Percentiles rank a stretch among this genome's conserved stretches.
Evolutionary conservation across 2,329 filamentous ascomycete genomes (phyloP).

Genomic region (Fusarium continuum): DNA sequence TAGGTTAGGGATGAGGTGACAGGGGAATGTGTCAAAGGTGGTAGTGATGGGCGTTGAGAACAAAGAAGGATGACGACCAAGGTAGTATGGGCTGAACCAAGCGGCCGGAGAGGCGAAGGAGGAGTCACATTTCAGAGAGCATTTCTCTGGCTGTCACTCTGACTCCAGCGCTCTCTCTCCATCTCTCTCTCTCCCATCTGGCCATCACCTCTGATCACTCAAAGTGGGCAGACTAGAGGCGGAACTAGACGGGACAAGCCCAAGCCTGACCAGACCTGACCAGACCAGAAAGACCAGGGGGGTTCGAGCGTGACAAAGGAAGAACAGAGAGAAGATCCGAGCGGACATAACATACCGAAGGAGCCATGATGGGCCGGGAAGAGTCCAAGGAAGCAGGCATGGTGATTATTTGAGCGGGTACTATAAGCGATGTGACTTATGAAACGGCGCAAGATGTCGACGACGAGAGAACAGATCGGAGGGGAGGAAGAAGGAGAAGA

Average conservation of each 20-base stretch:
- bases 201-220: slow-evolving; percentile 9
- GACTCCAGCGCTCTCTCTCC: neutral
- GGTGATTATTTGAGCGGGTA: slow-evolving; percentile 18
- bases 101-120: slow-evolving; percentile 25
- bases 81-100: slow-evolving; percentile 28
- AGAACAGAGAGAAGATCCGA: slow-evolving; percentile 22
- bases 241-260: slow-evolving; percentile 22
- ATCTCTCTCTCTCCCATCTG: neutral
- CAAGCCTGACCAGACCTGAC: slow-evolving; percentile 18
- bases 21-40: slow-evolving; percentile 30
- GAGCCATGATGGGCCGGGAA: slow-evolving; percentile 69
- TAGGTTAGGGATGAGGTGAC: neutral
- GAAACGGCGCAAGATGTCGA: slow-evolving; percentile 17
- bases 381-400: slow-evolving; percentile 70
- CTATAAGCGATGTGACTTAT: slow-evolving; percentile 13
- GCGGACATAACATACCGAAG: slow-evolving; percentile 62
- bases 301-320: slow-evolving; percentile 1
- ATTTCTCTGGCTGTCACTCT: neutral
- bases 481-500: slow-evolving; percentile 1
- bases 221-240: slow-evolving; percentile 34
- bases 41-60: slow-evolving; percentile 25
- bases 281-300: too few species aligned
- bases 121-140: slow-evolving; percentile 23
- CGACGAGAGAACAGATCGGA: slow-evolving; percentile 12
- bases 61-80: slow-evolving; percentile 24